These are phyloP conservation scores for Diplotaxis tenuifolia DNA, from an alignment of 345 rosid genomes.

Conservation along the genomic window DNA sequence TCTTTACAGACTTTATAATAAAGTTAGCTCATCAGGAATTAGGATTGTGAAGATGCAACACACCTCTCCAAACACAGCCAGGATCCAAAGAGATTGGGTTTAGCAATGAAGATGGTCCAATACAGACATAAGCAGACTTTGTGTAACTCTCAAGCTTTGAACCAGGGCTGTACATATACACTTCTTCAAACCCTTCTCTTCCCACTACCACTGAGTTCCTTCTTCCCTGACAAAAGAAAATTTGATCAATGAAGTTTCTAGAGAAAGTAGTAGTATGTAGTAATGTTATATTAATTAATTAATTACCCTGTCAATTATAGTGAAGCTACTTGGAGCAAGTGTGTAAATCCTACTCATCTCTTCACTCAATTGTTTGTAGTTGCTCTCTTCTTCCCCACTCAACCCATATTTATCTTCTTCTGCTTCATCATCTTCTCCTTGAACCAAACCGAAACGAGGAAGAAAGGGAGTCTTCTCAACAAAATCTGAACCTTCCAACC, in stretches of 20 bases:
- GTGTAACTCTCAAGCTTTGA: constrained; percentile 62
- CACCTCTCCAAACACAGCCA: constrained; percentile 69
- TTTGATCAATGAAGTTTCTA: not conserved
- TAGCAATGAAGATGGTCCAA: constrained; percentile 67
- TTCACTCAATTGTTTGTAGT: constrained; percentile 59
- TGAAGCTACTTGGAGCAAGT: constrained; percentile 63
- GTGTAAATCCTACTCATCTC: constrained; percentile 80
- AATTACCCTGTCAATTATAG: constrained; percentile 71
- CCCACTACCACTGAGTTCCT: constrained; percentile 72
- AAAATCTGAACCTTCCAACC: constrained; percentile 68
- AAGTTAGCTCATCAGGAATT: constrained; percentile 40
- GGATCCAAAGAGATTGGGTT: constrained; percentile 58
- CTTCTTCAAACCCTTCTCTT: constrained; percentile 68
- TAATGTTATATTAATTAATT: not conserved
- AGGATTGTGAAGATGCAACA: constrained; percentile 66
- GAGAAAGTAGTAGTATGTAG: not conserved
- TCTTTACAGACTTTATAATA: not conserved
- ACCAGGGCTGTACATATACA: constrained; percentile 85
- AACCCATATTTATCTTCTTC: constrained; percentile 26
- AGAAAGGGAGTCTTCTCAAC: constrained; percentile 46
- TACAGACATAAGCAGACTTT: constrained; percentile 65
- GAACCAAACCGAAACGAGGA: constrained; percentile 30
- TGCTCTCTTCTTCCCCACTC: constrained; percentile 63
- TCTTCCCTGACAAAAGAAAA: constrained; percentile 53
- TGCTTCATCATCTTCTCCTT: constrained; percentile 25